Base-by-base conservation (phyloP, 352 stramenopile species). In the Globisporangium uncinulatum region DNA sequence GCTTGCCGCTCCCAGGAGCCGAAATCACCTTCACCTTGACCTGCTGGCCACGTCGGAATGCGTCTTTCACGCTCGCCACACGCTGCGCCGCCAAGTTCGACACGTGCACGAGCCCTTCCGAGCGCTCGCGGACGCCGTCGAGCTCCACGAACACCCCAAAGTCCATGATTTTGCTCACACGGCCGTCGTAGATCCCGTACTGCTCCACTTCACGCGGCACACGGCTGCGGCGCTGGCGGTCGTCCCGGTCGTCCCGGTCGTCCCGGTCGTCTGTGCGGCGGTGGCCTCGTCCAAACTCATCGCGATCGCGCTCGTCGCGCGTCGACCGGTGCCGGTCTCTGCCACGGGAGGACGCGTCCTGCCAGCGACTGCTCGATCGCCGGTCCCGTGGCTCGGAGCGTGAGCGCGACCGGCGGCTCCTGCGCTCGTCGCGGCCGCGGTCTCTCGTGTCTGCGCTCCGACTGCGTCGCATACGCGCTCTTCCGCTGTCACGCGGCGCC, bases 1-100 rank as follows among this genome's bases (percentile, higher is more conserved):
- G 61, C 62, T 97, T 97, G 3, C 61, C 66, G 5, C 2, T 29
- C 24, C 80, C 83, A 1, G 83, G 81, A 47, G 97, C 88, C 4
- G 89, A 98, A 61, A 99, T 98, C 2, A 99, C 78, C 67, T 99
- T 99, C 57, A 99, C 94, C 70, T 97, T 98, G 6, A 99, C 94
- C 20, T 67, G 70, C 74, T 99, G 81, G 8, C 87, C 89, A 24
- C 85, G 76, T 11, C 83, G 79, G 51, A 98, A 86, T 24, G 89
- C 79, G 51, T 96, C 83, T 54, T 96, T 95, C 20, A 88, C 74
- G 59, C 97, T 87, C 56, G 83, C 69, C 29, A 98, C 76, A 36
- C 94, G 86, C 66, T 77, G 71, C 56, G 89, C 69, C 6, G 87
- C 92, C 32, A 99, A 59, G 64, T 99, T 97, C 14, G 84, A 90